A percentile compares a stretch with the other conserved stretches of the same genome.
phyloP scores from a whole-genome alignment of 2,329 filamentous ascomycete genomes.

The Penicillium sp. region DNA sequence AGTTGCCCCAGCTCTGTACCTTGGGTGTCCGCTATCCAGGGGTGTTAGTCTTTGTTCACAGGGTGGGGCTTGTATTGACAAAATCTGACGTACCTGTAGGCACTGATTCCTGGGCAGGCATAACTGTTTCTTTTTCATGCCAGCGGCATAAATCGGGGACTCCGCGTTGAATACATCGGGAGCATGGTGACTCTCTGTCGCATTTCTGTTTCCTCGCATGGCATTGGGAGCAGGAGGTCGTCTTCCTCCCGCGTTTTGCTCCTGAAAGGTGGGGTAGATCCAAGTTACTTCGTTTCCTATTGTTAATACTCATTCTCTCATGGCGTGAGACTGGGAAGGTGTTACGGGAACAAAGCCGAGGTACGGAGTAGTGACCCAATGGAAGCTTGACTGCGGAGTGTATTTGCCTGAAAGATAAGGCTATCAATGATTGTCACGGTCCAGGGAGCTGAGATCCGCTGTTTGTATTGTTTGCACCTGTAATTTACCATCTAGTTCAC shows the following conservation, averaged over 20 bases:
- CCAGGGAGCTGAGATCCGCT: too few species aligned
- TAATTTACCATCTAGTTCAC: too few species aligned
- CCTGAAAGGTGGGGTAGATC: background rate
- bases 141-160: slow-evolving; percentile 14
- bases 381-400: background rate
- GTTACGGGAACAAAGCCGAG: background rate
- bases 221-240: slow-evolving; percentile 15
- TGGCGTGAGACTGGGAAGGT: background rate
- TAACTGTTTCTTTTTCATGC: slow-evolving; percentile 3
- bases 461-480: too few species aligned
- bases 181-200: slow-evolving; percentile 11
- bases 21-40: slow-evolving; percentile 5
- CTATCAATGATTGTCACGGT: too few species aligned
- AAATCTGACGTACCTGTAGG: slow-evolving; percentile 3
- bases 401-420: background rate
- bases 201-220: slow-evolving; percentile 18
- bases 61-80: background rate
- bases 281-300: background rate
- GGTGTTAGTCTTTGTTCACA: background rate
- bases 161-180: slow-evolving; percentile 11
- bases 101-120: background rate
- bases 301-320: background rate
- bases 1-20: slow-evolving; percentile 28
- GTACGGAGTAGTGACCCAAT: background rate
- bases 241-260: slow-evolving; percentile 13